These are phyloP conservation scores for Picochlorum sp. DNA, from an alignment of 139 green algal species.

Conservation along the genomic window DNA sequence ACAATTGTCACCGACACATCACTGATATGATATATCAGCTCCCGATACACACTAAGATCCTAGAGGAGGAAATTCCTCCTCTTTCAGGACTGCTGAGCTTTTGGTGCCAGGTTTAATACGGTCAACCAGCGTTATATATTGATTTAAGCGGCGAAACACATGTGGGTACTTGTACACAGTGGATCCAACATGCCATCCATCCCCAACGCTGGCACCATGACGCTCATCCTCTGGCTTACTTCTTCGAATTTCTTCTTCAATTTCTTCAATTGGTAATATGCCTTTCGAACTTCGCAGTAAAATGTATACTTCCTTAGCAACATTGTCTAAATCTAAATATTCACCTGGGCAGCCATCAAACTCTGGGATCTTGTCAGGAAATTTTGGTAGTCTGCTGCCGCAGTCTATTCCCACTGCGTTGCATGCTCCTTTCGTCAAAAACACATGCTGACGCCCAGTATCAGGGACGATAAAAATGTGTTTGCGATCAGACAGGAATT, in stretches of 20 bases:
- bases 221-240: not conserved
- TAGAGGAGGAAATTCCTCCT: not conserved
- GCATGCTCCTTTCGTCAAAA: too few species aligned
- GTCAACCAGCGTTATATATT: not conserved
- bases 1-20: too few species aligned
- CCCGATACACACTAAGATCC: not conserved
- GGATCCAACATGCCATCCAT: not conserved
- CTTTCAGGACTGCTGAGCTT: not conserved
- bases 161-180: constrained; percentile 2
- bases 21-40: too few species aligned
- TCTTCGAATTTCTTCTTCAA: not conserved
- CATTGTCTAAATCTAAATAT: too few species aligned
- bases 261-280: not conserved
- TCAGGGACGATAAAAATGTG: not conserved
- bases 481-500: not conserved
- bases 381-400: too few species aligned
- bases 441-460: not conserved
- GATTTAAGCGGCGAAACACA: not conserved
- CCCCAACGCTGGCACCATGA: not conserved
- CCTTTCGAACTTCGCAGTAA: not conserved
- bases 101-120: not conserved
- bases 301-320: too few species aligned
- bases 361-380: too few species aligned
- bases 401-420: too few species aligned
- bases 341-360: too few species aligned